Conservation (phyloP, 2,329 filamentous ascomycete species). For the Apiospora koreana region DNA sequence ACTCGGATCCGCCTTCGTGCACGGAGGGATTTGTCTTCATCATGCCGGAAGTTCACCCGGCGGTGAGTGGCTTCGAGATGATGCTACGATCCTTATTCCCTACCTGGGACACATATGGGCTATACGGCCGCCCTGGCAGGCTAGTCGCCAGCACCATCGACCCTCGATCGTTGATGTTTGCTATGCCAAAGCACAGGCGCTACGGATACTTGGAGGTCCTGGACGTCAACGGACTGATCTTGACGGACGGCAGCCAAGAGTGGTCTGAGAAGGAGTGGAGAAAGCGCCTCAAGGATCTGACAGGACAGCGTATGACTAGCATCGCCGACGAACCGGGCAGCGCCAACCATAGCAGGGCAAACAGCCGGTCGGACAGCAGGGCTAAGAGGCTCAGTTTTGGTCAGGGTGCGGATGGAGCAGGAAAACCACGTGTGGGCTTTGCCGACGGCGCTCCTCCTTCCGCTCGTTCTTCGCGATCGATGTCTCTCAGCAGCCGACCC, state of each 20-base stretch:
- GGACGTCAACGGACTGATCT: slow-evolving; percentile 80
- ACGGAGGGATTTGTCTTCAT: slow-evolving; percentile 96
- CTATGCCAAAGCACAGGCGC: slow-evolving; percentile 84
- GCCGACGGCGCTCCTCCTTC: slow-evolving; percentile 52
- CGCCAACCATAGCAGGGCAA: slow-evolving; percentile 49
- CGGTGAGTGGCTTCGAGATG: slow-evolving; percentile 92
- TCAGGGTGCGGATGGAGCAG: slow-evolving; percentile 31
- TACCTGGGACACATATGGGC: slow-evolving; percentile 85
- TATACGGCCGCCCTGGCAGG: slow-evolving; percentile 87
- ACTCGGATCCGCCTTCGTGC: slow-evolving; percentile 73
- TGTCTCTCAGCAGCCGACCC: slow-evolving; percentile 44
- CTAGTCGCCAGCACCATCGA: slow-evolving; percentile 87
- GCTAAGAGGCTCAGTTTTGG: slow-evolving; percentile 59
- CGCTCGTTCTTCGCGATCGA: slow-evolving; percentile 53
- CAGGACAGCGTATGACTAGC: slow-evolving; percentile 73
- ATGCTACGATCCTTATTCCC: slow-evolving; percentile 92
- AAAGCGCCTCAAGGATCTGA: slow-evolving; percentile 84
- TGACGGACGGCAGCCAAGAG: slow-evolving; percentile 70
- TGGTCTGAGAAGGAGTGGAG: slow-evolving; percentile 93
- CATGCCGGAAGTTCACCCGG: slow-evolving; percentile 94
- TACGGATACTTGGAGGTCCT: slow-evolving; percentile 90
- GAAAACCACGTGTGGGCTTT: slow-evolving; percentile 57
- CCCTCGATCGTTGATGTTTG: slow-evolving; percentile 92
- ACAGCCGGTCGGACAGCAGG: slow-evolving; percentile 43
- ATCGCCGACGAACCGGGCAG: slow-evolving; percentile 52